phyloP scores from a whole-genome alignment of 106 monocot genomes.

The Amphibolis antarctica region DNA sequence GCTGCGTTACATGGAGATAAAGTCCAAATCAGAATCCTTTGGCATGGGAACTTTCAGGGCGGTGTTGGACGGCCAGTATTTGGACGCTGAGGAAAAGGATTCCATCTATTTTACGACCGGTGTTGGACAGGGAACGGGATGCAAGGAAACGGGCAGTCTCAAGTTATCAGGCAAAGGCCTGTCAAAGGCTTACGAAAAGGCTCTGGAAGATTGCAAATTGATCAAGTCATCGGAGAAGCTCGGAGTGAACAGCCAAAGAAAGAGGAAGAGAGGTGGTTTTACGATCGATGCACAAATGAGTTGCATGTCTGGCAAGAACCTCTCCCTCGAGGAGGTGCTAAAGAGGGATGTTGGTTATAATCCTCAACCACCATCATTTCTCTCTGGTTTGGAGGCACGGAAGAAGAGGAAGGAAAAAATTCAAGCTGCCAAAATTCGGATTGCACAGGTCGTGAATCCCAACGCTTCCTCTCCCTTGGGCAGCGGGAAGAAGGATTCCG shows the following conservation, averaged over 20 bases:
- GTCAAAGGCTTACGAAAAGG: conserved; percentile 26
- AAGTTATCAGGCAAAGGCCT: conserved; percentile 38
- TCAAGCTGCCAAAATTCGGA: conserved; percentile 46
- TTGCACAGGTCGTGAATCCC: conserved; percentile 34
- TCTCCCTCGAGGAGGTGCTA: conserved; percentile 33
- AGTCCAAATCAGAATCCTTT: conserved; percentile 21
- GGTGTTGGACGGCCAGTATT: neutral
- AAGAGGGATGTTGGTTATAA: conserved; percentile 58
- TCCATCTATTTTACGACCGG: conserved; percentile 26
- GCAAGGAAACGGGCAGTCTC: conserved; percentile 5
- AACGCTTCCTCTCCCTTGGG: conserved; percentile 2
- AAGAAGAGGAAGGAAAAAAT: conserved; percentile 47
- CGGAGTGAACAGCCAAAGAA: conserved; percentile 17
- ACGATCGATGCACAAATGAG: conserved; percentile 20
- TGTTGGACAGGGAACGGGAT: neutral
- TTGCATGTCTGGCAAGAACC: conserved; percentile 17
- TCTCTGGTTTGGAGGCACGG: conserved; percentile 39
- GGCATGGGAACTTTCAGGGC: conserved; percentile 1
- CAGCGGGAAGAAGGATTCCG: neutral
- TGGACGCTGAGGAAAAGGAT: conserved; percentile 14
- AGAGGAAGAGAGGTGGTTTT: conserved; percentile 19
- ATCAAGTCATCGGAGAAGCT: conserved; percentile 14
- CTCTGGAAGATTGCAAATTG: conserved; percentile 12
- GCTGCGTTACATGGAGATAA: conserved; percentile 55
- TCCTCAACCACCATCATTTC: conserved; percentile 60